These are phyloP conservation scores for Nevesoporus exiguus DNA, from an alignment of 768 basidiomycete genomes.

Conservation along the genomic window DNA sequence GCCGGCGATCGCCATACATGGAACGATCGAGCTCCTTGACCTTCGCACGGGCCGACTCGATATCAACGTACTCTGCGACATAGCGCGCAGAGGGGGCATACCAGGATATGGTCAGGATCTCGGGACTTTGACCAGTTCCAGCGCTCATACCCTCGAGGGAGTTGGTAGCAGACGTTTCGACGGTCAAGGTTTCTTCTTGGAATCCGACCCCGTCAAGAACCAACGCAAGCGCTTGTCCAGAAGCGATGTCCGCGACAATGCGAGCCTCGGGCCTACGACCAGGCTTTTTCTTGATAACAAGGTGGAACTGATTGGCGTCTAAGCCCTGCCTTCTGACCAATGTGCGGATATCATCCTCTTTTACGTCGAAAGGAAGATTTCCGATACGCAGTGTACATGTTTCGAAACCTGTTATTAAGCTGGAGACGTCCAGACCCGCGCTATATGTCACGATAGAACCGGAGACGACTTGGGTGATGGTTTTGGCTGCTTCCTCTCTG, in stretches of 20 bases:
- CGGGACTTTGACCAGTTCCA: slow-evolving; percentile 29
- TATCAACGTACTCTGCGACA: slow-evolving; percentile 40
- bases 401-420: slow-evolving; percentile 50
- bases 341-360: slow-evolving; percentile 37
- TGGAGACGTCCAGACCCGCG: slow-evolving; percentile 46
- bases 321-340: slow-evolving; percentile 45
- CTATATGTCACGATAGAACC: slow-evolving; percentile 48
- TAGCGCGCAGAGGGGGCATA: slow-evolving; percentile 43
- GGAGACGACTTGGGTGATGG: slow-evolving; percentile 42
- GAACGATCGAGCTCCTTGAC: slow-evolving; percentile 36
- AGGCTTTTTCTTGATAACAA: slow-evolving; percentile 31
- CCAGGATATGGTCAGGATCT: slow-evolving; percentile 52
- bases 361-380: slow-evolving; percentile 42
- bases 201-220: slow-evolving; percentile 51
- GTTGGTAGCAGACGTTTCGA: slow-evolving; percentile 42
- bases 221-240: slow-evolving; percentile 40
- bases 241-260: slow-evolving; percentile 41
- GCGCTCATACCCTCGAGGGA: slow-evolving; percentile 42
- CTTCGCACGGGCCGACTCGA: slow-evolving; percentile 25
- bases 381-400: slow-evolving; percentile 45
- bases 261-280: slow-evolving; percentile 37
- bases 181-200: slow-evolving; percentile 37
- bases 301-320: slow-evolving; percentile 31
- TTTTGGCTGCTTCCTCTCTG: slow-evolving; percentile 41
- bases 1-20: slow-evolving; percentile 38